phyloP scores from a whole-genome alignment of 352 stramenopile species.

The Phytophthora constricta region DNA sequence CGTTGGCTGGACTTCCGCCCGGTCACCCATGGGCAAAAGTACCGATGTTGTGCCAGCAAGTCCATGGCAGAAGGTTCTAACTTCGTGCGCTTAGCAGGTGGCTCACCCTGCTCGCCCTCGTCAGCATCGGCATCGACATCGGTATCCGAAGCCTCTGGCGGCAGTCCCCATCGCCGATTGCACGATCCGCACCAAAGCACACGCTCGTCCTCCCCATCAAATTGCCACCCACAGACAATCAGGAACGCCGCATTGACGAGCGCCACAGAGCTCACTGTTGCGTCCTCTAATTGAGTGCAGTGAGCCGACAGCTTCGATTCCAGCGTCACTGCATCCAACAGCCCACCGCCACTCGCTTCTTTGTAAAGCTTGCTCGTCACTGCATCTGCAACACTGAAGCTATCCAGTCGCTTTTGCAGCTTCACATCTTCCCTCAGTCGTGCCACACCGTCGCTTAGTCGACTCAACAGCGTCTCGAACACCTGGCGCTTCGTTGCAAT shows the following conservation, averaged over 20 bases:
- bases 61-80: neutral
- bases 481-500: conserved; percentile 41
- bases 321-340: conserved; percentile 12
- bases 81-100: conserved; percentile 45
- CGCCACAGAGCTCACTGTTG: conserved; percentile 13
- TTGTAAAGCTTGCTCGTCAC: conserved; percentile 25
- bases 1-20: conserved; percentile 14
- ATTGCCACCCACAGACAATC: conserved; percentile 49
- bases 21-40: conserved; percentile 67
- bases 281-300: conserved; percentile 10
- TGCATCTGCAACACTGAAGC: conserved; percentile 17
- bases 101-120: conserved; percentile 26
- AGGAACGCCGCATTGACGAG: conserved; percentile 43
- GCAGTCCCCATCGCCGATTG: conserved; percentile 47
- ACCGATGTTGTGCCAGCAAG: conserved; percentile 46
- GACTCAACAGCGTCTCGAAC: conserved; percentile 34
- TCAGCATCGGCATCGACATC: conserved; percentile 3
- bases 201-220: conserved; percentile 22
- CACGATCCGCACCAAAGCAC: conserved; percentile 49
- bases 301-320: conserved; percentile 20
- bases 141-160: neutral
- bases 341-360: conserved; percentile 9
- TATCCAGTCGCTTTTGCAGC: conserved; percentile 27
- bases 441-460: conserved; percentile 15
- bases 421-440: conserved; percentile 19